Percentiles rank a stretch among this genome's conserved stretches.
phyloP scores from a whole-genome alignment of 208 protist genomes.

The Crithidia mellificae region DNA sequence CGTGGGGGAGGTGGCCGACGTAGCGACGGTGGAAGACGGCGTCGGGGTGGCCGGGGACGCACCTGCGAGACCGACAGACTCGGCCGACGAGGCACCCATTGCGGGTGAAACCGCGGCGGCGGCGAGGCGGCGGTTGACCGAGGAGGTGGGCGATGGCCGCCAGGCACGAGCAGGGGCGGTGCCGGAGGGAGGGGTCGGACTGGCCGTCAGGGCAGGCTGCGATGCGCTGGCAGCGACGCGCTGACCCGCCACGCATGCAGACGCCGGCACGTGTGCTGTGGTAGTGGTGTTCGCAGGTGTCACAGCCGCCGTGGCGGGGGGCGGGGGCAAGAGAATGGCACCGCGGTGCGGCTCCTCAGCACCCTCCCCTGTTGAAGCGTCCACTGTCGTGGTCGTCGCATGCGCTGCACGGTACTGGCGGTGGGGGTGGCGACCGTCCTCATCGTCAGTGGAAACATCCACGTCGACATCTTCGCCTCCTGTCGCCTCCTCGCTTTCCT shows the following conservation, averaged over 20 bases:
- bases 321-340: constrained; percentile 12
- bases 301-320: too few species aligned
- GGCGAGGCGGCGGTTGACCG: not conserved
- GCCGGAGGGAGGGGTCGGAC: not conserved
- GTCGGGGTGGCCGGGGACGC: too few species aligned
- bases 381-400: too few species aligned
- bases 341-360: constrained; percentile 22
- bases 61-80: too few species aligned
- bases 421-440: too few species aligned
- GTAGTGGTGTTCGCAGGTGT: too few species aligned
- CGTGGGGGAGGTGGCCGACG: not conserved
- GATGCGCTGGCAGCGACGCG: not conserved
- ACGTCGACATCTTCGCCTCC: not conserved
- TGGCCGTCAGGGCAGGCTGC: not conserved
- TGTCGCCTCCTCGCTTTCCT: constrained; percentile 8
- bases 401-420: too few species aligned
- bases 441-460: not conserved
- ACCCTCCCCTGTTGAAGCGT: not conserved
- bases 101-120: too few species aligned
- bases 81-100: too few species aligned
- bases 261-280: too few species aligned
- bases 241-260: too few species aligned
- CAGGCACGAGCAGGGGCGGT: constrained; percentile 4
- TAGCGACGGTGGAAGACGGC: not conserved
- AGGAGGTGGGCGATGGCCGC: not conserved